Percentiles rank a stretch among this genome's conserved stretches.
These are phyloP conservation scores for Rhodotorula paludigena DNA, from an alignment of 768 basidiomycete species.

Conservation along the genomic window DNA sequence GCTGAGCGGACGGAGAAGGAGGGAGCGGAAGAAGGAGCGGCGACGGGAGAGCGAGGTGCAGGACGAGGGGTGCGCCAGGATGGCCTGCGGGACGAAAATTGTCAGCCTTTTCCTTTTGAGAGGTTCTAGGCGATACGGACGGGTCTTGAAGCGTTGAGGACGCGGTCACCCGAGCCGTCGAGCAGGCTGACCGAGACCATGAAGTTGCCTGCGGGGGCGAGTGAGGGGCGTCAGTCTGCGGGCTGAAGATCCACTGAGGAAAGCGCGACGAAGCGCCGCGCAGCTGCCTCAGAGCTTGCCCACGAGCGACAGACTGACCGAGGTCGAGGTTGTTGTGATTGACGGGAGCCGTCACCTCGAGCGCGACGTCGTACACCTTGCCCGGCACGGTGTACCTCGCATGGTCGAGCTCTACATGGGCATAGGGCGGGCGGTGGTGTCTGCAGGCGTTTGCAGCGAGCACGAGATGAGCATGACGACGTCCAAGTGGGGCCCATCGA, in stretches of 20 bases:
- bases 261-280: neutral
- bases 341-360: constrained; percentile 27
- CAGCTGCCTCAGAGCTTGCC: too few relatives aligned
- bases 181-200: constrained; percentile 12
- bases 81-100: neutral
- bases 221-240: neutral
- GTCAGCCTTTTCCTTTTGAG: neutral
- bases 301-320: constrained; percentile 3
- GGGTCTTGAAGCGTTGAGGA: constrained; percentile 18
- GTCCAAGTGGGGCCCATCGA: neutral
- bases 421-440: constrained; percentile 15
- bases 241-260: neutral
- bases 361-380: constrained; percentile 11
- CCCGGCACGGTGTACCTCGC: constrained; percentile 1
- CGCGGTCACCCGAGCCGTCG: neutral
- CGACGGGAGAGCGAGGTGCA: neutral
- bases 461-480: too few relatives aligned
- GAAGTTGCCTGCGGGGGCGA: constrained; percentile 19
- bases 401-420: neutral
- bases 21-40: neutral
- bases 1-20: neutral
- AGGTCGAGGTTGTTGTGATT: constrained; percentile 24
- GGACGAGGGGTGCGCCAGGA: neutral
- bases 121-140: neutral
- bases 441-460: neutral